Evolutionary conservation across 1,139 yeast genomes (phyloP).

Genomic region (Taiozyma onychis): DNA sequence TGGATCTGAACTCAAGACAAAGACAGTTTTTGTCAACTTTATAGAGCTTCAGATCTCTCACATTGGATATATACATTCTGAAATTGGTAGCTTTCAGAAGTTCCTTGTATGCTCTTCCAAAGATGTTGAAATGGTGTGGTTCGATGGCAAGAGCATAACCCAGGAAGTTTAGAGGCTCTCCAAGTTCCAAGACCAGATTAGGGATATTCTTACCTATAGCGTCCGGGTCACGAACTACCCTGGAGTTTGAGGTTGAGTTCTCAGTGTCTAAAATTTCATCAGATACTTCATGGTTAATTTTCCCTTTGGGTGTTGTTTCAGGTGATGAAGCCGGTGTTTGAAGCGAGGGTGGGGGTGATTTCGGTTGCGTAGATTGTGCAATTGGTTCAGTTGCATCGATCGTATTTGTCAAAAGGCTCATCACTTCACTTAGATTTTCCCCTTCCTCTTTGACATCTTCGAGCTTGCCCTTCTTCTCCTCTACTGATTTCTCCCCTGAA

Average conservation of each 20-base stretch:
- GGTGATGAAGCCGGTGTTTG: not conserved
- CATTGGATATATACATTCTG: conserved; percentile 13
- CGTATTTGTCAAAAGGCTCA: not conserved
- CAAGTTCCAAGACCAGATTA: not conserved
- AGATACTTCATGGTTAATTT: not conserved
- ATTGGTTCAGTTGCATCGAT: not conserved
- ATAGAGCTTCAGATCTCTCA: conserved; percentile 2
- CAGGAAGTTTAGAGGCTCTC: not conserved
- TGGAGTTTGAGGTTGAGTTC: not conserved
- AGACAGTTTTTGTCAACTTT: conserved; percentile 13
- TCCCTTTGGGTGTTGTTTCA: not conserved
- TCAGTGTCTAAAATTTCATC: not conserved
- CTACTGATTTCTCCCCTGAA: not conserved
- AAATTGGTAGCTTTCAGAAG: conserved; percentile 9
- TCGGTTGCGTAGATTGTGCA: not conserved
- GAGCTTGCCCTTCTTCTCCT: not conserved
- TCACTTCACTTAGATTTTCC: not conserved
- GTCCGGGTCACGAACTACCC: not conserved
- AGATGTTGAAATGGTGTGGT: conserved; percentile 7
- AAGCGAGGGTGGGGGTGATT: not conserved
- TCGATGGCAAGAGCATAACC: conserved; percentile 15
- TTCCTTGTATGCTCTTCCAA: conserved; percentile 12
- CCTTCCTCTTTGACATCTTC: not conserved
- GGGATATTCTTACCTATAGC: conserved; percentile 4
- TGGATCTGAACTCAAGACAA: conserved; percentile 10